Base-by-base conservation (phyloP, 768 basidiomycete species). In the Pholiota molesta region DNA sequence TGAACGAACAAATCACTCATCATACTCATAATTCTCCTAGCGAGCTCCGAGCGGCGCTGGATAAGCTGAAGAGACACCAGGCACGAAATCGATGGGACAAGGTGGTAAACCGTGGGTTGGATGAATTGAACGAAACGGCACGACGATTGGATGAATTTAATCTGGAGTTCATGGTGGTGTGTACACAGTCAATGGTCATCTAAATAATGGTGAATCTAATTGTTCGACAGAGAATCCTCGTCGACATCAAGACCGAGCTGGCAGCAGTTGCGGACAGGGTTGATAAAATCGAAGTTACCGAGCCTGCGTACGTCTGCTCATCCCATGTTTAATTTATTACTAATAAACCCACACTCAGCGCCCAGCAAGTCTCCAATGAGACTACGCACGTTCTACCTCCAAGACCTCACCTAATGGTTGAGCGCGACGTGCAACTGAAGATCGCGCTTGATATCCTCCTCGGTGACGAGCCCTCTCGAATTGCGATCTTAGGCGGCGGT, bases 401-500 rank as follows among this genome's bases (percentile, higher is more conserved):
- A 37, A 54, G 31, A 37, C 52, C 52, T 31, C 29, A 33, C 19
- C 8, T 54, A 2, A 19, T 54, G 29, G 35, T 54, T n/a, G 52
- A 54, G 21, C 52, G 52, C 16, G 33, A 37, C 11, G n/a, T 6
- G 1, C 29, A 54, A 23, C 8, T 54, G 17, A 37, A 37, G 21
- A 7, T 7, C 2, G 31, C 35, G 11, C 5, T 54, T 9, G 33
- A 54, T 54, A 54, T 54, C 16, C 52, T 54, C 3, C n/a, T 54
- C 5, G 16, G 29, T 11, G 31, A 8, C 0, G 31, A 54, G 17
- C 31, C 51, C 5, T 52, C 68, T n/a, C 63, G 62, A 17, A 35
- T 73, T 13, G 70, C 67, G 10, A 73, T 77, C 16, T 56, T 77
- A 6, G 75, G 75, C 4, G 59, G 71, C 16, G 75, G 74, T 1